phyloP scores from a whole-genome alignment of 177 flowering plant species.

The Vitis hybrid region DNA sequence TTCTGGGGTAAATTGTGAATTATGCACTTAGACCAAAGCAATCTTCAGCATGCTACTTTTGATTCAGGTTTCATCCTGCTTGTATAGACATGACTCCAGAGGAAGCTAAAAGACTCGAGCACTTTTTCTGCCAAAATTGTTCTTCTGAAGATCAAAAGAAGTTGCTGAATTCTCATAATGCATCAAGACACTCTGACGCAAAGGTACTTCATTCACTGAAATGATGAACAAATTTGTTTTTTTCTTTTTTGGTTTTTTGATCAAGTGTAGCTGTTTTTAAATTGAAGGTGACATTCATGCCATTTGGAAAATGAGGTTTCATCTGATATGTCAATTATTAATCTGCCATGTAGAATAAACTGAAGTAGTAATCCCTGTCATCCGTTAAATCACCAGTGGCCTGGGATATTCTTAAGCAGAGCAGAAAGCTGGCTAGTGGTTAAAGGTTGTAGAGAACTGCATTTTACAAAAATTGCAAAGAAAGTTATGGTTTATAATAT shows the following conservation, averaged over 20 bases:
- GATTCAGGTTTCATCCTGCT: conserved; percentile 77
- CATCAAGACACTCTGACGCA: conserved; percentile 47
- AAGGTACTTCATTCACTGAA: conserved; percentile 43
- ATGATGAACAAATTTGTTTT: neutral
- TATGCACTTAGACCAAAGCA: conserved; percentile 4
- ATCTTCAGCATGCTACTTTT: conserved; percentile 18
- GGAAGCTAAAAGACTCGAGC: conserved; percentile 67
- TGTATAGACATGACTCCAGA: conserved; percentile 72
- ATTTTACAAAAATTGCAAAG: too few relatives aligned
- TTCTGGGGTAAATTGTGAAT: conserved; percentile 1
- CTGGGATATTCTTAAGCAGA: too few relatives aligned
- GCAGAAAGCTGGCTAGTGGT: too few relatives aligned
- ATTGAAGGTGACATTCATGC: neutral
- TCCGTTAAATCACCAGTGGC: too few relatives aligned
- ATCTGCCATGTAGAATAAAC: neutral
- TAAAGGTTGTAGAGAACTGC: too few relatives aligned
- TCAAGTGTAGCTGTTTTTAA: neutral
- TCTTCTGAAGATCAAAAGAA: conserved; percentile 54
- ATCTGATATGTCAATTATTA: neutral
- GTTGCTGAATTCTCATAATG: conserved; percentile 38
- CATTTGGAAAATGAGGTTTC: neutral
- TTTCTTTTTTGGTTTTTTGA: neutral
- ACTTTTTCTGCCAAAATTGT: conserved; percentile 70
- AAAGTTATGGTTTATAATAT: too few relatives aligned
- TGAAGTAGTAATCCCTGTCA: too few relatives aligned